Evolutionary conservation across 352 stramenopile genomes (phyloP), one percentile per base, ranked within the genome.

Genomic region (Pythium chondricola): DNA sequence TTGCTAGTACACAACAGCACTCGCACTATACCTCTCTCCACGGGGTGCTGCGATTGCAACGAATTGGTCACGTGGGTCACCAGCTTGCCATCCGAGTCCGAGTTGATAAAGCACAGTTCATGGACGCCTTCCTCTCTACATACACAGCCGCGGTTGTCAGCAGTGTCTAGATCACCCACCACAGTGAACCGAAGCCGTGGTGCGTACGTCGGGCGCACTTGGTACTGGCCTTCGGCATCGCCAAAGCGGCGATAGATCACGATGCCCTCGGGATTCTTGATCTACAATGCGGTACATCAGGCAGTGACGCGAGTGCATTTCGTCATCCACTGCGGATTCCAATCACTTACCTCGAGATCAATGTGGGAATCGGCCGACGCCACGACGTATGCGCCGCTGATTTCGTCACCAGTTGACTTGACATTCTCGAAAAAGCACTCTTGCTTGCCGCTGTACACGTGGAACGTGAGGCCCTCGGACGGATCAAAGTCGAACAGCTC

Each of bases 51-150:
- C 17, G 80, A 91, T 56, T 88, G 63, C 25, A 91, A 43, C 25
- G 74, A 85, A 41, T 88, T 84, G 9, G 76, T 91, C 43, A 91
- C 80, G 43, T 91, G 80, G 10, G 73, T 91, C 58, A 91, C 76
- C 35, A 91, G 56, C 55, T 88, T 88, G 11, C 70, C 71, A 39
- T 86, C 66, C 48, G 67, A 63, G 57, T 88, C 74, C 43, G 74
- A 55, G 59, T 91, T 91, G 22, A 76, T 63, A 37, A 91, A 91
- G 52, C 80, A 91, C 29, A 91, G 52, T 29, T 91, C 72, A 43
- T 86, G 55, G 3, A 88, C 48, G 14, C 80, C 80, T 18, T 54
- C 45, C 37, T 75, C 46, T 22, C 76, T 88, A 20, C 30, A 16
- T 6, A 32, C 18, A 58, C 24, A 14, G 44, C 2, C 10, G 17